These are phyloP conservation scores for Xylaria sp. DNA, from an alignment of 2,329 filamentous ascomycete species.

Conservation along the genomic window DNA sequence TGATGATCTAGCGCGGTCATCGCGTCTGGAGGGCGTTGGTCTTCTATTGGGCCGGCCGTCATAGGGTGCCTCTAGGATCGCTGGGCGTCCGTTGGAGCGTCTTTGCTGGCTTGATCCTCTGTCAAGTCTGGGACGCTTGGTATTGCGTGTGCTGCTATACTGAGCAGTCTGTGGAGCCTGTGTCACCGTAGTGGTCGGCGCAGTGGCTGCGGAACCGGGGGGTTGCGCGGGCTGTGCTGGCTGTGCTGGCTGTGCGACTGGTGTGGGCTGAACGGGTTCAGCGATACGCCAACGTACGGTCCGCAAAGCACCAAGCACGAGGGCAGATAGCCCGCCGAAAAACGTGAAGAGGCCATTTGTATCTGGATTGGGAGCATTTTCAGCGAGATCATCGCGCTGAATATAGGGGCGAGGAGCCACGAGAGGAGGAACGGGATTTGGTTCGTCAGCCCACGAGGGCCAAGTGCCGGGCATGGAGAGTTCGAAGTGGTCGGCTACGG, in stretches of 20 bases:
- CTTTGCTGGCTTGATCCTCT: not conserved
- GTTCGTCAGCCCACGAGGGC: conserved; percentile 33
- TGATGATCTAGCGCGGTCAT: not conserved
- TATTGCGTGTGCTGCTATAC: not conserved
- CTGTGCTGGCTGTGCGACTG: not conserved
- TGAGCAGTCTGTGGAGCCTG: not conserved
- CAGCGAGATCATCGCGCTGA: not conserved
- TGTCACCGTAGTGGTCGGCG: conserved; percentile 1
- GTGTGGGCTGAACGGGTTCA: conserved; percentile 1
- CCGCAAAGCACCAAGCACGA: conserved; percentile 4
- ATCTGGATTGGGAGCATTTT: not conserved
- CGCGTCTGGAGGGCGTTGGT: not conserved
- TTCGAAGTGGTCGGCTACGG: conserved; percentile 1
- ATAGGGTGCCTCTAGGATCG: not conserved
- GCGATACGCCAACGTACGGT: conserved; percentile 15
- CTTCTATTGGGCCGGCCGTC: not conserved
- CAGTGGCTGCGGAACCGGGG: no score
- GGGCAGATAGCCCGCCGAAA: conserved; percentile 7
- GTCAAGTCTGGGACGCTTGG: conserved; percentile 23
- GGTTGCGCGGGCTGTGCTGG: not conserved
- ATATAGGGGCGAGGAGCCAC: not conserved
- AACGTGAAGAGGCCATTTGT: conserved; percentile 14
- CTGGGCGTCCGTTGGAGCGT: not conserved
- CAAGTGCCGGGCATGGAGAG: conserved; percentile 32
- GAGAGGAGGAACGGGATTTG: conserved; percentile 2